Conservation (phyloP, 2,329 filamentous ascomycete genomes). For the Calcarisporium arbuscula region DNA sequence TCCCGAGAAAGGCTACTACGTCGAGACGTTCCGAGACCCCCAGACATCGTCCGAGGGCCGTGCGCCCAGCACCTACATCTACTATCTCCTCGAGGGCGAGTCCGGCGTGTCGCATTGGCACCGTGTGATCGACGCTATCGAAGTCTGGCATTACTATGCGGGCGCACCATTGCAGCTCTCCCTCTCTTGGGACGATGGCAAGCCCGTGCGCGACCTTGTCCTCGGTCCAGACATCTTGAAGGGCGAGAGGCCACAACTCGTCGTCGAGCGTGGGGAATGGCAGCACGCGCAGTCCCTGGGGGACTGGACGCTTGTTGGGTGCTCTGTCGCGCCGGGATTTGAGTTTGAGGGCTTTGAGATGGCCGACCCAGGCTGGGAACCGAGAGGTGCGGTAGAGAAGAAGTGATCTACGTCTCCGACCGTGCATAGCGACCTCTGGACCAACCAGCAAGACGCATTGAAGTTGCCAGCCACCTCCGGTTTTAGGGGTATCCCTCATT, state of each 20-base stretch:
- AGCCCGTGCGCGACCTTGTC: constrained; percentile 23
- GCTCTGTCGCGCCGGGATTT: constrained; percentile 22
- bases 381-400: constrained; percentile 13
- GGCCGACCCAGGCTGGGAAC: constrained; percentile 24
- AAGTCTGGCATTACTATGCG: constrained; percentile 49
- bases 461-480: too few species aligned
- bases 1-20: constrained; percentile 42
- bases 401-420: too few species aligned
- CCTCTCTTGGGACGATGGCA: constrained; percentile 37
- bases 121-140: constrained; percentile 38
- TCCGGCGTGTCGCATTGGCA: constrained; percentile 42
- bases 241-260: constrained; percentile 36
- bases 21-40: constrained; percentile 39
- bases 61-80: constrained; percentile 42
- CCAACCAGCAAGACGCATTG: too few species aligned
- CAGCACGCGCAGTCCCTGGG: constrained; percentile 39
- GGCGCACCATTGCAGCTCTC: constrained; percentile 42
- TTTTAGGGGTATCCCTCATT: too few species aligned
- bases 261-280: constrained; percentile 35
- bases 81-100: constrained; percentile 43
- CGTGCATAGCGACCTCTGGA: too few species aligned
- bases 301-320: constrained; percentile 42
- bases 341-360: constrained; percentile 22
- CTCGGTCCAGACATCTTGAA: constrained; percentile 38
- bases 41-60: constrained; percentile 21